These are phyloP conservation scores for Fusarium stilboides DNA, from an alignment of 2,329 filamentous ascomycete species.

Conservation along the genomic window DNA sequence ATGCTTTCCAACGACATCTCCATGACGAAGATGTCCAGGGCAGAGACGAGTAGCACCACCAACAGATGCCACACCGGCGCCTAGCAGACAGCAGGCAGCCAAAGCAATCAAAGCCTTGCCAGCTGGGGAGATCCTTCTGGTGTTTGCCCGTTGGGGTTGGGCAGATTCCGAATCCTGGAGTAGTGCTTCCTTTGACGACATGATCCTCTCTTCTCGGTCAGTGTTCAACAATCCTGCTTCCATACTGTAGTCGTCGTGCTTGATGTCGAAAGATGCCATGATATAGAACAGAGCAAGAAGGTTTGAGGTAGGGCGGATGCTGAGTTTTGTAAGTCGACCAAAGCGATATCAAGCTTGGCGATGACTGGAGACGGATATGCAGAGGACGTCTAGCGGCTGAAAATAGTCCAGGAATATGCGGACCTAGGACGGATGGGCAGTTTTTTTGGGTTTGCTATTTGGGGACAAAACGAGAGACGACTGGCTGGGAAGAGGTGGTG, in stretches of 20 bases:
- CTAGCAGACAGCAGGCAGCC: constrained; percentile 47
- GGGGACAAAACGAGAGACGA: constrained; percentile 43
- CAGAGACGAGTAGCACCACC: constrained; percentile 46
- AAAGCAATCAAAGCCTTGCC: constrained; percentile 47
- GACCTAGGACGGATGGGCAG: constrained; percentile 34
- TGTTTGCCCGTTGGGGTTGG: constrained; percentile 30
- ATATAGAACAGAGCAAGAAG: constrained; percentile 25
- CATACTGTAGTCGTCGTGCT: constrained; percentile 51
- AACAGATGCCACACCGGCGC: constrained; percentile 45
- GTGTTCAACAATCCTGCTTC: constrained; percentile 51
- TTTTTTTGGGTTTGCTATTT: constrained; percentile 44
- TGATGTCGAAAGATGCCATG: constrained; percentile 44
- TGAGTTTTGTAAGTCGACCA: constrained; percentile 48
- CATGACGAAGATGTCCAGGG: constrained; percentile 48
- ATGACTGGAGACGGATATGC: constrained; percentile 42
- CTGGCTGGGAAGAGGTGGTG: constrained; percentile 43
- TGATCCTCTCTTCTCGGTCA: constrained; percentile 50
- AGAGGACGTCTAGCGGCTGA: constrained; percentile 45
- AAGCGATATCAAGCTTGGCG: constrained; percentile 40
- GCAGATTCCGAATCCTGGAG: constrained; percentile 47
- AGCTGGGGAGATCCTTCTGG: constrained; percentile 42
- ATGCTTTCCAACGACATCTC: constrained; percentile 40
- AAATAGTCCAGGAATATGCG: constrained; percentile 44
- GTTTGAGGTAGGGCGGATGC: constrained; percentile 29
- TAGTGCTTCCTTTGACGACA: constrained; percentile 48